Base-by-base conservation (phyloP, 2,329 filamentous ascomycete species). In the Scytalidium lignicola region DNA sequence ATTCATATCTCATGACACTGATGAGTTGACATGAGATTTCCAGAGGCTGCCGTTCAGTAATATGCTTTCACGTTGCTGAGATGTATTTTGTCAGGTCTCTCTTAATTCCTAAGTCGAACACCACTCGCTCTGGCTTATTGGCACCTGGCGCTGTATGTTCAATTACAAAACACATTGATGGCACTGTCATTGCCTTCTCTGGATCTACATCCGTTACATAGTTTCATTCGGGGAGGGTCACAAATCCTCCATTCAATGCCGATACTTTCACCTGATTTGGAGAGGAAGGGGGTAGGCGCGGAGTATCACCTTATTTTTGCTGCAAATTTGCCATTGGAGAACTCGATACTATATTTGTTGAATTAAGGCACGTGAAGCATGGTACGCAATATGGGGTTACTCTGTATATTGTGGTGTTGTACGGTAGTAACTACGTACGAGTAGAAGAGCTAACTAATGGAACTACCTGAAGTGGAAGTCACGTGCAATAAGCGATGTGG, bases 91-190 rank as follows among this genome's bases (percentile, higher is more conserved):
- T 52, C 12, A 71, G 53, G 23, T 74, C 66, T 41, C 71, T 68
- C 46, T 75, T 73, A 17, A 79, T 63, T 8, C 77, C 76, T 7
- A 81, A 69, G 55, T 80, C 77, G 60, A 80, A 80, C 52, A 80
- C 62, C 9, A 20, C 29, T 40, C 42, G 23, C 51, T 56, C n/a
- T 50, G 46, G 43, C 46, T 41, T 41, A 54, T 45, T 5, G 46
- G 48, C 46, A 51, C 12, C 47, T 1, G 49, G 21, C 3, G 69
- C 64, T 2, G 68, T 66, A 52, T 80, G 76, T 21, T 66, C 69
- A 28, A 80, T 69, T 2, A 81, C 65, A 55, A 80, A 81, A 1
- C 71, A 70, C 2, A 80, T 64, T 0, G 74, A 79, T 1, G 77
- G 77, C 0, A 80, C 76, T 2, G 73, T 77, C 3, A 65, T 65